Percentiles rank a stretch among this genome's conserved stretches.
These are phyloP conservation scores for Zelopaecilomyces penicillatus DNA, from an alignment of 2,329 filamentous ascomycete genomes.

Conservation along the genomic window DNA sequence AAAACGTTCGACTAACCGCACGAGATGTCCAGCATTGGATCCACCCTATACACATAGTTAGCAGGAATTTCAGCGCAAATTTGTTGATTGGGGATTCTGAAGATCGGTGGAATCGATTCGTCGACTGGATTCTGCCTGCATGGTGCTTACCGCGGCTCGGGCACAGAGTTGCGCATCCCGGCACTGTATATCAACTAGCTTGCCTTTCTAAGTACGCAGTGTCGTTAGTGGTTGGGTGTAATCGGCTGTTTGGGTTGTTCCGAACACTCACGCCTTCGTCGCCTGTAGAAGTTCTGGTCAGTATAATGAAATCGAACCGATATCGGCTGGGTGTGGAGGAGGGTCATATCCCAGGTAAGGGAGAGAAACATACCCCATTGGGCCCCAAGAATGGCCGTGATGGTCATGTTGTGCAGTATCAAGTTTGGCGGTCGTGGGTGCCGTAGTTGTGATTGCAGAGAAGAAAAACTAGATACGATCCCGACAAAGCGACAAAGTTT, in stretches of 20 bases:
- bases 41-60: constrained; percentile 20
- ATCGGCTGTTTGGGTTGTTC: constrained; percentile 9
- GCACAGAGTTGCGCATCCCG: constrained; percentile 23
- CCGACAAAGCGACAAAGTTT: no score
- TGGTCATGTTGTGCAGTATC: constrained; percentile 14
- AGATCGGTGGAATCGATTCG: not conserved
- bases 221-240: constrained; percentile 10
- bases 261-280: constrained; percentile 24
- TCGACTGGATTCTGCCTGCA: no score
- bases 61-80: constrained; percentile 12
- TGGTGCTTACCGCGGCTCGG: constrained; percentile 24
- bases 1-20: constrained; percentile 11
- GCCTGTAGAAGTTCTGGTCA: constrained; percentile 18
- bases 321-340: constrained; percentile 12
- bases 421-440: not conserved
- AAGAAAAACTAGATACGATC: not conserved
- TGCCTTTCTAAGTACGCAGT: constrained; percentile 23
- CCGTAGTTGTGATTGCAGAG: not conserved
- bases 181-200: constrained; percentile 27
- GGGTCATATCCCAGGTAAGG: constrained; percentile 10
- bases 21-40: constrained; percentile 19
- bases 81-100: constrained; percentile 11
- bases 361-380: constrained; percentile 28
- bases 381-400: constrained; percentile 27
- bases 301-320: constrained; percentile 12